phyloP scores from a whole-genome alignment of 176 grass and related monocot species.

The Triticum urartu region DNA sequence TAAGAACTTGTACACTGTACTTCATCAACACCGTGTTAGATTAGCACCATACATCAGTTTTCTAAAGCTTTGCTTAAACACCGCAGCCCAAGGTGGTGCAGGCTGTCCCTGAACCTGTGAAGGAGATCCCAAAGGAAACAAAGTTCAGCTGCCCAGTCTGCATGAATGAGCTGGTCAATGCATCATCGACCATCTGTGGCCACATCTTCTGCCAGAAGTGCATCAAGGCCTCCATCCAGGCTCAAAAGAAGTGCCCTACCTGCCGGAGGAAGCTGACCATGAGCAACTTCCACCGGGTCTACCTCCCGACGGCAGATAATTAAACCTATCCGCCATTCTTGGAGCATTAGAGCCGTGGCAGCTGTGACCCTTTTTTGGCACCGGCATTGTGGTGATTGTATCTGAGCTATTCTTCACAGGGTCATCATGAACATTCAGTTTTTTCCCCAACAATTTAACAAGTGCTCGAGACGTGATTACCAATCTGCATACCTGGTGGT shows the following conservation, averaged over 20 bases:
- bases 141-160: slow-evolving; percentile 84
- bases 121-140: slow-evolving; percentile 46
- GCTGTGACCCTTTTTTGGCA: slow-evolving; percentile 23
- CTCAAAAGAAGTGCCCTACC: slow-evolving; percentile 82
- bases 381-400: slow-evolving; percentile 28
- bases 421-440: slow-evolving; percentile 24
- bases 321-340: slow-evolving; percentile 30
- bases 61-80: slow-evolving; percentile 20
- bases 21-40: not conserved
- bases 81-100: not conserved
- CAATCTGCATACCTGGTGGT: slow-evolving; percentile 3
- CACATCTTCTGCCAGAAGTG: slow-evolving; percentile 89
- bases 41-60: not conserved
- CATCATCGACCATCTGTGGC: slow-evolving; percentile 81
- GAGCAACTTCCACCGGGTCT: slow-evolving; percentile 73
- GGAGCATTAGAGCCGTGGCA: not conserved
- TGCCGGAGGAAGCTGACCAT: slow-evolving; percentile 58
- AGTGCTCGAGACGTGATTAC: slow-evolving; percentile 15
- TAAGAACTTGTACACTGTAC: not conserved
- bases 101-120: slow-evolving; percentile 38
- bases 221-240: slow-evolving; percentile 56
- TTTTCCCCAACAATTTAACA: slow-evolving; percentile 32
- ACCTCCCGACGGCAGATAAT: slow-evolving; percentile 54
- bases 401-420: slow-evolving; percentile 25
- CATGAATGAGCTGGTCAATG: slow-evolving; percentile 52